Evolutionary conservation across 1,139 yeast species (phyloP).

Genomic region (Scheffersomyces illinoinensis): DNA sequence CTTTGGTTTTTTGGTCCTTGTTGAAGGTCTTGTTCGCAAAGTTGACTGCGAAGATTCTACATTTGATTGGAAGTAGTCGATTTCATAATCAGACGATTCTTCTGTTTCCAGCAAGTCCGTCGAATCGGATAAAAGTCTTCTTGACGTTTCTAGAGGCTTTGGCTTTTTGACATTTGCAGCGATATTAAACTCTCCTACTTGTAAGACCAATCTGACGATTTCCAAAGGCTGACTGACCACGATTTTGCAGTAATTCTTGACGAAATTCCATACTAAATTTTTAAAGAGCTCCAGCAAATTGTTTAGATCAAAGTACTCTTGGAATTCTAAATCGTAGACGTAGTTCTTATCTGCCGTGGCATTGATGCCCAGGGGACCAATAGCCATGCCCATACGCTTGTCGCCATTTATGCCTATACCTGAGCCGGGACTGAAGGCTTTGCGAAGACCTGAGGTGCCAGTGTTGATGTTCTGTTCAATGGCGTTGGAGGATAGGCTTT

Average conservation of each 20-base stretch:
- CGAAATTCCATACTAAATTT: conserved; percentile 58
- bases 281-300: conserved; percentile 56
- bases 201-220: conserved; percentile 73
- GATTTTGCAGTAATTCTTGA: conserved; percentile 66
- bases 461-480: conserved; percentile 4
- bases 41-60: conserved; percentile 12
- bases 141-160: background rate
- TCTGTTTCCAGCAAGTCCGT: conserved; percentile 23
- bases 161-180: background rate
- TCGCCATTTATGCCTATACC: conserved; percentile 24
- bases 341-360: conserved; percentile 40
- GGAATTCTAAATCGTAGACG: conserved; percentile 64
- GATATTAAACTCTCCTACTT: conserved; percentile 64
- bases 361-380: background rate
- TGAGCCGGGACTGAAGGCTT: conserved; percentile 17
- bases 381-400: background rate
- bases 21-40: background rate
- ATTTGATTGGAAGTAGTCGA: conserved; percentile 53
- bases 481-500: conserved; percentile 8
- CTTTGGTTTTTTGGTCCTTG: conserved; percentile 3
- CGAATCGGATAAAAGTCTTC: background rate
- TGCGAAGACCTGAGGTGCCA: conserved; percentile 6
- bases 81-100: conserved; percentile 36
- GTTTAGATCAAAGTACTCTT: conserved; percentile 61
- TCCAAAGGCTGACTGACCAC: conserved; percentile 87